These are phyloP conservation scores for Gracilariopsis chorda DNA, from an alignment of 23 red algal genomes.

Conservation along the genomic window DNA sequence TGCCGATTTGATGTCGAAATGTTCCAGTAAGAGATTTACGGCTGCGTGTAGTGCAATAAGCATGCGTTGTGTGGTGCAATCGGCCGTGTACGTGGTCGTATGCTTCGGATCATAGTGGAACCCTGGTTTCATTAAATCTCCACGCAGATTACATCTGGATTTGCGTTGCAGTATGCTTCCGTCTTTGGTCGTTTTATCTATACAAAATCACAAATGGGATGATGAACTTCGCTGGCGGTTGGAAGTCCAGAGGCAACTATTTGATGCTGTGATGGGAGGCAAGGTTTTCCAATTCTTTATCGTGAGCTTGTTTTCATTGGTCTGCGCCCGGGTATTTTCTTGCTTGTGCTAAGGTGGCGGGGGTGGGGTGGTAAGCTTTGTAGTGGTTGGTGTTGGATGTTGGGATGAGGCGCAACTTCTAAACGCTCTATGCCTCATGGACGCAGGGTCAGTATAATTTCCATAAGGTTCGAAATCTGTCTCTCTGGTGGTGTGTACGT, in stretches of 20 bases:
- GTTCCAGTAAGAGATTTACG: background rate
- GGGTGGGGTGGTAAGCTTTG: background rate
- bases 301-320: background rate
- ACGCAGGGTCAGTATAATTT: background rate
- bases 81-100: background rate
- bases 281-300: background rate
- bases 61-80: background rate
- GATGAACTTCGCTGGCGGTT: background rate
- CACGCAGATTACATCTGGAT: slow-evolving; percentile 5
- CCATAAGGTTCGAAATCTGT: background rate
- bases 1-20: background rate
- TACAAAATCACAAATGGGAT: background rate
- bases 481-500: background rate
- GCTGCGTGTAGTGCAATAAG: background rate
- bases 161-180: background rate
- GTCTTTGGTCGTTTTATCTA: background rate
- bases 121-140: slow-evolving; percentile 27
- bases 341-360: background rate
- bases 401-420: background rate
- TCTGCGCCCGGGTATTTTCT: background rate
- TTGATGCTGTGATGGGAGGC: background rate
- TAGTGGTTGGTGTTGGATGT: background rate
- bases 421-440: background rate
- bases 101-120: background rate
- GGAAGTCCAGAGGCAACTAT: background rate